A percentile compares a stretch with the other conserved stretches of the same genome.
Evolutionary conservation across 208 protist genomes (phyloP).

Genomic region (Trypanosomatidae sp.): DNA sequence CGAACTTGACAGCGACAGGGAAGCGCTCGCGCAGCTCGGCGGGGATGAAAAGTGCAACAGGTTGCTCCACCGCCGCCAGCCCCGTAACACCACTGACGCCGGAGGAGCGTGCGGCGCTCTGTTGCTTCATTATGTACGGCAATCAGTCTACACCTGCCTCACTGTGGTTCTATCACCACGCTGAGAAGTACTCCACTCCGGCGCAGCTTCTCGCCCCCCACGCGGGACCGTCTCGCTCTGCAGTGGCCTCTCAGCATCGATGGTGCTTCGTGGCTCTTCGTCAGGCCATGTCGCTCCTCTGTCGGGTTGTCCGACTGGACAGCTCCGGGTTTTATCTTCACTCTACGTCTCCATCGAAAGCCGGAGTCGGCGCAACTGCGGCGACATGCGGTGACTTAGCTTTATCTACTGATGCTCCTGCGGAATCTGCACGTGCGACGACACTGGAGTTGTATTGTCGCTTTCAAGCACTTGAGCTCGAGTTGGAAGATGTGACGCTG

Average conservation of each 20-base stretch:
- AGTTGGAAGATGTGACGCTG: slow-evolving; percentile 37
- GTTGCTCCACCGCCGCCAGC: not conserved
- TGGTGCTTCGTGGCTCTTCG: slow-evolving; percentile 30
- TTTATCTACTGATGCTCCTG: not conserved
- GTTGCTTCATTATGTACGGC: slow-evolving; percentile 30
- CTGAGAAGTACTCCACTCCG: not conserved
- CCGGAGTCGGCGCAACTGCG: not conserved
- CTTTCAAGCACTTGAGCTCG: slow-evolving; percentile 37
- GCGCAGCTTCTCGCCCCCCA: slow-evolving; percentile 8
- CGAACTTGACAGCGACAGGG: not conserved
- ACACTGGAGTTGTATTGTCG: slow-evolving; percentile 45
- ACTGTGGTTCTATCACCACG: not conserved
- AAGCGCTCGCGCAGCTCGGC: slow-evolving; percentile 17
- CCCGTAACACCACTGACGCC: not conserved
- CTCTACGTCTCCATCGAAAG: slow-evolving; percentile 1
- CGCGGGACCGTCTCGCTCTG: not conserved
- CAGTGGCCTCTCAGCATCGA: slow-evolving; percentile 8
- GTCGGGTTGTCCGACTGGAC: slow-evolving; percentile 48
- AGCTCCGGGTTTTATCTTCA: slow-evolving; percentile 30
- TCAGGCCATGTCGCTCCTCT: slow-evolving; percentile 53
- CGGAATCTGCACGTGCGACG: not conserved
- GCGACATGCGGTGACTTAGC: not conserved
- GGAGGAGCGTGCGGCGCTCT: slow-evolving; percentile 7
- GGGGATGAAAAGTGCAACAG: not conserved
- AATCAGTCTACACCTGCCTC: slow-evolving; percentile 6